phyloP scores from a whole-genome alignment of 176 grass and related monocot genomes.

The Elymus sibiricus region DNA sequence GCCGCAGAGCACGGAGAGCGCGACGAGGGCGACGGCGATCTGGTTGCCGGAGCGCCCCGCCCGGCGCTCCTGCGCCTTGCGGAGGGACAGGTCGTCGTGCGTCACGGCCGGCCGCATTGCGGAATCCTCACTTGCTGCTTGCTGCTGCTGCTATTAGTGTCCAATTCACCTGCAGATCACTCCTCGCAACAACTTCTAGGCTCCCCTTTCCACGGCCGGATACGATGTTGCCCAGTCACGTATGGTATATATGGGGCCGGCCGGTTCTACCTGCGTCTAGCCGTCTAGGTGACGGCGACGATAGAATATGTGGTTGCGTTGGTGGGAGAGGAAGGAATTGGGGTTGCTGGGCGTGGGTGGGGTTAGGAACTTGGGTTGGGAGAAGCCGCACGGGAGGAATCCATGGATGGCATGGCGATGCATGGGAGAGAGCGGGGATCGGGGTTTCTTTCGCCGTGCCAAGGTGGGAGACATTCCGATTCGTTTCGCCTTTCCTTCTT shows the following conservation, averaged over 20 bases:
- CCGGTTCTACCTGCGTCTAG: background rate
- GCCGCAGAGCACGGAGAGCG: conserved; percentile 73
- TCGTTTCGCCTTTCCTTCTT: conserved; percentile 25
- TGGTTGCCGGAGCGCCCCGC: conserved; percentile 36
- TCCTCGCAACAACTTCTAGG: background rate
- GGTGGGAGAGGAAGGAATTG: conserved; percentile 34
- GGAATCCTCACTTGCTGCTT: background rate
- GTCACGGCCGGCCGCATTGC: conserved; percentile 55
- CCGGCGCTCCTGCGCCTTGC: conserved; percentile 46
- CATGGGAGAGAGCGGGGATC: background rate
- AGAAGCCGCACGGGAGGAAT: conserved; percentile 67
- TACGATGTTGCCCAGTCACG: background rate
- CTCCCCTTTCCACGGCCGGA: background rate
- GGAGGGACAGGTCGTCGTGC: conserved; percentile 74
- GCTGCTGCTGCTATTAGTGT: background rate
- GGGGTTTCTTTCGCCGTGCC: conserved; percentile 17
- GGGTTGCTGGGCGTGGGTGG: background rate
- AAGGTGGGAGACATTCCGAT: conserved; percentile 37
- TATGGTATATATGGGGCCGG: conserved; percentile 9
- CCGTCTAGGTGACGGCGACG: background rate
- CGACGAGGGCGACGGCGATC: conserved; percentile 56
- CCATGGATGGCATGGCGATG: conserved; percentile 12
- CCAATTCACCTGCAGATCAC: background rate
- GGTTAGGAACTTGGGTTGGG: conserved; percentile 17
- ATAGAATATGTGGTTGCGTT: conserved; percentile 30